Percentiles rank a stretch among this genome's conserved stretches.
Evolutionary conservation across 106 monocot genomes (phyloP).

Genomic region (Allium sativum): DNA sequence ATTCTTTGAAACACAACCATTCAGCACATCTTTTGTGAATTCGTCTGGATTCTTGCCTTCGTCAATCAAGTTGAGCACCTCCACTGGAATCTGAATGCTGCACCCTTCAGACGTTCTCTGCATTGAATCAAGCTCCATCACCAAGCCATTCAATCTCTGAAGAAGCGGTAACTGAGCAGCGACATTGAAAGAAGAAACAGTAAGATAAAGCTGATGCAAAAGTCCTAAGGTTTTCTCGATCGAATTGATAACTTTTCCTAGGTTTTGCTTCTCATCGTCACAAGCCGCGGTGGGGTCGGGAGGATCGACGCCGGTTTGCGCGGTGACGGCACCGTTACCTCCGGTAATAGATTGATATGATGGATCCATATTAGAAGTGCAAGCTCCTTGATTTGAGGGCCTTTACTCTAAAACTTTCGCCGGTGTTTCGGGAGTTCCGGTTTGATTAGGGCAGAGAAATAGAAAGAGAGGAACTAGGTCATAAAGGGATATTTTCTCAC

Average conservation of each 20-base stretch:
- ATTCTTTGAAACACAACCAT: constrained; percentile 84
- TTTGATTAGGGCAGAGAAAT: no score
- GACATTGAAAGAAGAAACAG: constrained; percentile 82
- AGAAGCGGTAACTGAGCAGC: constrained; percentile 84
- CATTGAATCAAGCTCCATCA: constrained; percentile 75
- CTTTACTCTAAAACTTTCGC: background rate
- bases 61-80: constrained; percentile 88
- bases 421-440: no score
- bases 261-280: constrained; percentile 60
- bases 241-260: constrained; percentile 45
- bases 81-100: constrained; percentile 84
- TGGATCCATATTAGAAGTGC: background rate
- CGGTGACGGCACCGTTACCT: constrained; percentile 5
- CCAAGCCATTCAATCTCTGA: constrained; percentile 75
- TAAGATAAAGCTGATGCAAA: constrained; percentile 92
- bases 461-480: no score
- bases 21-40: constrained; percentile 75
- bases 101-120: constrained; percentile 81
- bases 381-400: background rate
- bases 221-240: constrained; percentile 75
- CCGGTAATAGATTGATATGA: constrained; percentile 2
- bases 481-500: no score
- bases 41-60: constrained; percentile 97
- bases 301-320: constrained; percentile 3
- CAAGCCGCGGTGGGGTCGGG: constrained; percentile 1